These are phyloP conservation scores for Microdochium bolleyi DNA, from an alignment of 2,329 filamentous ascomycete species.

Conservation along the genomic window DNA sequence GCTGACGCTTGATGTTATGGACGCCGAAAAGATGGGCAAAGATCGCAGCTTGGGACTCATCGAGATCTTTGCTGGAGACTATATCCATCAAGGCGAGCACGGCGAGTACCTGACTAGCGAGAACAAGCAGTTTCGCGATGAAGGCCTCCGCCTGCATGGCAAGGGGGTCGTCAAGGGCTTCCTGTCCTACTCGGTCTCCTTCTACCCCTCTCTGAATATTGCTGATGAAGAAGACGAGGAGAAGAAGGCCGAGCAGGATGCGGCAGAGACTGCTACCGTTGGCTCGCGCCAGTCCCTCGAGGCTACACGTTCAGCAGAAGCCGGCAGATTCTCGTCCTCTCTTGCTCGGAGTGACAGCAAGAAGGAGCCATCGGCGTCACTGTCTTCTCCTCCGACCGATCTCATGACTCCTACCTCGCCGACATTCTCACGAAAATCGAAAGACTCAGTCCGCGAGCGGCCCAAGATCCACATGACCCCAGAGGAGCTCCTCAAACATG, in stretches of 20 bases:
- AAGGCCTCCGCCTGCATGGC: constrained; percentile 65
- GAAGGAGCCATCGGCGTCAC: constrained; percentile 24
- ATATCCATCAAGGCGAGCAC: constrained; percentile 65
- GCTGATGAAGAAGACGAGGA: constrained; percentile 85
- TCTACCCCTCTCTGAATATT: constrained; percentile 83
- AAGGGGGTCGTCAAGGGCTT: constrained; percentile 70
- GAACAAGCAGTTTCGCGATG: constrained; percentile 58
- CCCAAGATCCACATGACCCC: constrained; percentile 73
- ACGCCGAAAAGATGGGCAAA: constrained; percentile 84
- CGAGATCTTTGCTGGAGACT: constrained; percentile 72
- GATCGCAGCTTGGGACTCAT: constrained; percentile 80
- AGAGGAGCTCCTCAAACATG: constrained; percentile 76
- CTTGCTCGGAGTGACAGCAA: constrained; percentile 19
- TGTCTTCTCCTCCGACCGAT: constrained; percentile 27
- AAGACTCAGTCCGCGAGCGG: constrained; percentile 45
- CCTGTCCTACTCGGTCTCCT: constrained; percentile 75
- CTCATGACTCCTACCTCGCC: constrained; percentile 25
- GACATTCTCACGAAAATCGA: constrained; percentile 30
- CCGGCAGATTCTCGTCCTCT: constrained; percentile 34
- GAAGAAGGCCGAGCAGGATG: constrained; percentile 39
- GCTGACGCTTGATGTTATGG: constrained; percentile 89
- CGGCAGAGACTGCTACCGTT: constrained; percentile 19
- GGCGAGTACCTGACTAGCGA: constrained; percentile 79
- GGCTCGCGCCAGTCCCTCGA: constrained; percentile 19
- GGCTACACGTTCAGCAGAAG: constrained; percentile 24